phyloP scores from a whole-genome alignment of 768 basidiomycete genomes.

The Epithele typhae region DNA sequence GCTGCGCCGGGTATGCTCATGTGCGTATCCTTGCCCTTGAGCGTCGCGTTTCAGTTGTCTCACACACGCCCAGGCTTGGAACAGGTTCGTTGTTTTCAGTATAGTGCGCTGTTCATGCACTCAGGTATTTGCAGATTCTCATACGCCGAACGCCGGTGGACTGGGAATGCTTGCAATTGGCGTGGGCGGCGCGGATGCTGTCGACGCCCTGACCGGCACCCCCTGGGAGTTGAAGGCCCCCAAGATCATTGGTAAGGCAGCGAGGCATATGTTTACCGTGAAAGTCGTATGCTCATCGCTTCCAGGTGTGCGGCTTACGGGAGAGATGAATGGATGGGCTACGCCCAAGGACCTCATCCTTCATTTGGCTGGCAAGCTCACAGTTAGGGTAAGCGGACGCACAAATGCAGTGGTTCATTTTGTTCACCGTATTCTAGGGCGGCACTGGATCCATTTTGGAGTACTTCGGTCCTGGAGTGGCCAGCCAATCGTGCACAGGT shows the following conservation, averaged over 20 bases:
- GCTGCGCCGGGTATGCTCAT: constrained; percentile 94
- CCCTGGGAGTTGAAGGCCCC: constrained; percentile 98
- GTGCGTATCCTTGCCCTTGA: constrained; percentile 36
- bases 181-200: constrained; percentile 98
- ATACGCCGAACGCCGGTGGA: constrained; percentile 98
- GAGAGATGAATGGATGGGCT: constrained; percentile 84
- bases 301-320: constrained; percentile 88
- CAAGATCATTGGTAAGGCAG: constrained; percentile 62
- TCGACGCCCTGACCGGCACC: constrained; percentile 96
- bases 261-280: not conserved
- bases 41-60: constrained; percentile 6
- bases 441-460: constrained; percentile 95
- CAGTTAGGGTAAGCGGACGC: constrained; percentile 67
- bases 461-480: constrained; percentile 94
- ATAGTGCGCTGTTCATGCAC: not conserved
- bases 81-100: constrained; percentile 49
- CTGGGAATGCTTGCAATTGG: constrained; percentile 96
- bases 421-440: constrained; percentile 46
- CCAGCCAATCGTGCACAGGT: constrained; percentile 89
- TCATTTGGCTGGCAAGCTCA: constrained; percentile 89
- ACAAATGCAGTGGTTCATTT: not conserved
- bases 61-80: constrained; percentile 53
- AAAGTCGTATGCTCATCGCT: constrained; percentile 39
- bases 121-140: constrained; percentile 61
- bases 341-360: constrained; percentile 97